Base-by-base conservation (phyloP, 768 basidiomycete genomes). In the Neoboletus subvelutipes region DNA sequence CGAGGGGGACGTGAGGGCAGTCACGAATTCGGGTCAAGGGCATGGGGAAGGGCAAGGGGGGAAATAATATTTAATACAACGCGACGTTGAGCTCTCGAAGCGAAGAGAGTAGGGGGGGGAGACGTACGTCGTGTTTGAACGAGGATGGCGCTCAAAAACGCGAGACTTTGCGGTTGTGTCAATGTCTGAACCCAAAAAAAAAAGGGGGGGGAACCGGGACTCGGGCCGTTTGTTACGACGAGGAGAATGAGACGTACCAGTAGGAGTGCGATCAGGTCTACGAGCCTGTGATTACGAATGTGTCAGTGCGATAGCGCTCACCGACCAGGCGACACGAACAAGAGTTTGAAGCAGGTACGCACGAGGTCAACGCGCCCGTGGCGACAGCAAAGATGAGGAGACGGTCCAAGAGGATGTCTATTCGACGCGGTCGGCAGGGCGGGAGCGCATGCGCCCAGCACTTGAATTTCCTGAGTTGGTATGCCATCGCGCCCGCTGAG, bases 91-190 rank as follows among this genome's bases (percentile, higher is more conserved):
- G 42, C 24, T 2, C 15, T 4, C 2, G 24, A n/a, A 13, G 9
- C 6, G 13, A 22, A 7, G 7, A 17, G n/a, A n/a, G n/a, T n/a
- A n/a, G 29, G 8, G 9, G 17, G 22, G 24, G 31, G 18, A 18
- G 31, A 69, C 69, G 48, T 53, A 71, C 69, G 60, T 29, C 64
- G 65, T 18, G 65, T 60, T 55, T 70, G 69, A 26, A 70, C 10
- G 49, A 70, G 57, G 29, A 70, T 31, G 15, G 59, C 33, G 41
- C 67, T 60, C 24, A 61, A 4, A 47, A 67, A 71, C 0, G 63
- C 56, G 10, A 67, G 54, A 22, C 59, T 56, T 17, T 51, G 41
- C 0, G 69, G 67, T 53, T 63, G 45, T 8, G 59, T n/a, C 9
- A 70, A 12, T 0, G 62, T 67, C 69, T 70, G 43, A 11, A 36